These are phyloP conservation scores for Phytophthora cactorum DNA, from an alignment of 352 stramenopile species.

Conservation along the genomic window DNA sequence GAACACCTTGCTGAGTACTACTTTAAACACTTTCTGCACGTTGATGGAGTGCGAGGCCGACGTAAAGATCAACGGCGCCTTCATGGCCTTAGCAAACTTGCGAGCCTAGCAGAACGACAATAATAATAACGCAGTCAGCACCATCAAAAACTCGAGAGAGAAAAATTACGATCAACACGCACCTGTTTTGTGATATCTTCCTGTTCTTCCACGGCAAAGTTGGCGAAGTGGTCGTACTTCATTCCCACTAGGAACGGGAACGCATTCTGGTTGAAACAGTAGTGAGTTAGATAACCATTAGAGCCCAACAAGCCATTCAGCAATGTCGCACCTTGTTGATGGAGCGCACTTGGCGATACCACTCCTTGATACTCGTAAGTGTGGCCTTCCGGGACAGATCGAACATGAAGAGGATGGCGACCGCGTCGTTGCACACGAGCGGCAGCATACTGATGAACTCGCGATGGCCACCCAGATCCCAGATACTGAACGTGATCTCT, in stretches of 20 bases:
- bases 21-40: constrained; percentile 96
- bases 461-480: constrained; percentile 93
- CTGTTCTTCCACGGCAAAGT: constrained; percentile 90
- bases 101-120: constrained; percentile 61
- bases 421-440: constrained; percentile 94
- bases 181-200: constrained; percentile 95
- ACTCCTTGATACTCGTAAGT: constrained; percentile 93
- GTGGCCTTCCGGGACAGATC: constrained; percentile 93
- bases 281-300: neutral
- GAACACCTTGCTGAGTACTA: constrained; percentile 95
- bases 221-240: constrained; percentile 95
- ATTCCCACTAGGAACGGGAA: constrained; percentile 95
- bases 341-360: constrained; percentile 90
- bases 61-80: constrained; percentile 94
- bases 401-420: constrained; percentile 97
- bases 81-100: constrained; percentile 96
- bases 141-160: neutral
- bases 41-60: constrained; percentile 95
- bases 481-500: constrained; percentile 96
- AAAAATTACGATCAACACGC: neutral
- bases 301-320: neutral
- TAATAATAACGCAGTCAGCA: constrained; percentile 6
- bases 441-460: constrained; percentile 96
- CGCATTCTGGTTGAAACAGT: constrained; percentile 63
- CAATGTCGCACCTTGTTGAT: constrained; percentile 82